phyloP scores from a whole-genome alignment of 495 filamentous ascomycete species.

The Penicillium cinerascens region DNA sequence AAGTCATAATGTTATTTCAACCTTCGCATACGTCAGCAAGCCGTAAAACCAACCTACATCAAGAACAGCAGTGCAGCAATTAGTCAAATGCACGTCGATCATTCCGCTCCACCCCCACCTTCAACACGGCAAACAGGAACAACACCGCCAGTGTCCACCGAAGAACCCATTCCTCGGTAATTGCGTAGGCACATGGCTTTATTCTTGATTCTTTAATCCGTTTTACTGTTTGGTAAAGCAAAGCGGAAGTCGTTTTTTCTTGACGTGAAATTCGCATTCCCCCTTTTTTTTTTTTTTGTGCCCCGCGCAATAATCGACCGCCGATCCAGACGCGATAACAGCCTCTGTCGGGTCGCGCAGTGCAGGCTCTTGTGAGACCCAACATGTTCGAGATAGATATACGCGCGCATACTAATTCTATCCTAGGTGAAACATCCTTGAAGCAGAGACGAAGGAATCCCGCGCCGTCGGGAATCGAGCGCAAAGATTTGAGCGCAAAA shows the following conservation, averaged over 20 bases:
- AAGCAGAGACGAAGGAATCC: not conserved
- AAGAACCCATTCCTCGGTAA: not conserved
- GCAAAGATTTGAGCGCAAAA: not conserved
- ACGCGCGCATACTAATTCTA: not conserved
- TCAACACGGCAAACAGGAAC: conserved; percentile 6
- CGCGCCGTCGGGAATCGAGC: not conserved
- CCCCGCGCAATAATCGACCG: conserved; percentile 10
- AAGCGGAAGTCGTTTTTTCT: not conserved
- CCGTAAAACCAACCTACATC: too few relatives aligned
- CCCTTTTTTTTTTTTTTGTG: conserved; percentile 8
- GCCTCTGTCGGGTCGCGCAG: conserved; percentile 3
- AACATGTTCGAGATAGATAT: not conserved
- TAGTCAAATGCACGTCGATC: not conserved
- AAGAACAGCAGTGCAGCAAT: too few relatives aligned
- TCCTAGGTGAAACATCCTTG: not conserved
- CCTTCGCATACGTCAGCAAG: too few relatives aligned
- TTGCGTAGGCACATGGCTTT: not conserved
- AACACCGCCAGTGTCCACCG: not conserved
- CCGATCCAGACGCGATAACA: conserved; percentile 14
- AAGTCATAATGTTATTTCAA: too few relatives aligned
- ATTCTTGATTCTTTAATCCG: not conserved
- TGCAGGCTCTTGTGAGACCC: not conserved
- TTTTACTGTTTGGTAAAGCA: not conserved
- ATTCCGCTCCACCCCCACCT: not conserved
- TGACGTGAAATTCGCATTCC: not conserved